Conservation (phyloP, 1,284 basidiomycete genomes). For the Termitomyces sp. region DNA sequence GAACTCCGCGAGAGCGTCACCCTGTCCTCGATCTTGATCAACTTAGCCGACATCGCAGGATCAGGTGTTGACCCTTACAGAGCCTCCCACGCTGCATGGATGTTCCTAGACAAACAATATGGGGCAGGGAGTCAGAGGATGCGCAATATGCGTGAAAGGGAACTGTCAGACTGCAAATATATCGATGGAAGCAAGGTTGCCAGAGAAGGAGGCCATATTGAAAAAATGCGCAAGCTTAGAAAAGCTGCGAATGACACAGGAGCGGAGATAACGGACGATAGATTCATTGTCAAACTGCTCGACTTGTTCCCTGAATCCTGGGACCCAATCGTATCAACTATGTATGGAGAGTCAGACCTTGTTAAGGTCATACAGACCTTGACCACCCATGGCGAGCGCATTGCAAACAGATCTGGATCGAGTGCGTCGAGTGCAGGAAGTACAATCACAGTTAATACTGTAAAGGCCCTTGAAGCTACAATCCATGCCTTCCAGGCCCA, state of each 20-base stretch:
- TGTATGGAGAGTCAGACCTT: not conserved
- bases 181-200: not conserved
- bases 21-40: not conserved
- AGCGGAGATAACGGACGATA: not conserved
- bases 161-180: not conserved
- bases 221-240: not conserved
- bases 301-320: not conserved
- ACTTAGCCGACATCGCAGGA: not conserved
- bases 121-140: not conserved
- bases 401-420: not conserved
- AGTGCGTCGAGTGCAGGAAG: not conserved
- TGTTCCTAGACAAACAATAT: not conserved
- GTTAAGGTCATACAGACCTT: too few species aligned
- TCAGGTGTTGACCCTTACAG: not conserved
- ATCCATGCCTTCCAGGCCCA: not conserved
- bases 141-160: not conserved
- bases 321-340: not conserved
- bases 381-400: not conserved
- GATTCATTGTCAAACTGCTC: not conserved
- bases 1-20: too few species aligned
- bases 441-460: not conserved
- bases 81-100: not conserved
- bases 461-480: not conserved
- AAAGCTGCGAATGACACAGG: not conserved
- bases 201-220: too few species aligned